Conservation (phyloP, 164 flowering plant genomes). For the Sedum album region DNA sequence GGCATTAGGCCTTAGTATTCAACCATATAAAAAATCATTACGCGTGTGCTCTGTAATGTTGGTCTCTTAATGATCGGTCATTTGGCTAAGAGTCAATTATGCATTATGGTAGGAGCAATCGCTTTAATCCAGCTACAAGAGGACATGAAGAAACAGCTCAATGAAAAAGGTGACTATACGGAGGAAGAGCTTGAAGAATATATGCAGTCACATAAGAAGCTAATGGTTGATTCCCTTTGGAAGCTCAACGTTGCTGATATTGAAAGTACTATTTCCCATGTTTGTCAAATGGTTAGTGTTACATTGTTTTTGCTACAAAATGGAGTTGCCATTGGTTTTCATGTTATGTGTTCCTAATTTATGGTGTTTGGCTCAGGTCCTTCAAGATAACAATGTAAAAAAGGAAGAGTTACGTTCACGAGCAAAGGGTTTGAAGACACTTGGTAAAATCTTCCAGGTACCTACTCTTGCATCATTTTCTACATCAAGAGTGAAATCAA, state of each 20-base stretch:
- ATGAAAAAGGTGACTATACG: constrained; percentile 79
- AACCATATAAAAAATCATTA: not conserved
- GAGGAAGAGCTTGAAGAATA: constrained; percentile 89
- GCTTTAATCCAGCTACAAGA: constrained; percentile 91
- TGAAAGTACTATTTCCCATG: constrained; percentile 91
- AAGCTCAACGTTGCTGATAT: constrained; percentile 97
- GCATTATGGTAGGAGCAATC: constrained; percentile 52
- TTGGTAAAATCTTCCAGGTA: constrained; percentile 95
- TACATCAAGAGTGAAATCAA: not conserved
- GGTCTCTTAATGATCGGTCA: not conserved
- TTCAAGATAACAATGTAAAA: constrained; percentile 69
- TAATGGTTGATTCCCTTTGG: constrained; percentile 95
- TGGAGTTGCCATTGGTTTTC: not conserved
- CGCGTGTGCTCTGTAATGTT: not conserved
- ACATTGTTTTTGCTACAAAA: not conserved
- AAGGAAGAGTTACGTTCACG: constrained; percentile 85
- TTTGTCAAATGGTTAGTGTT: constrained; percentile 75
- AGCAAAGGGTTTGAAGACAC: constrained; percentile 85
- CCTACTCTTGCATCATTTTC: not conserved
- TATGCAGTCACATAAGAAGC: constrained; percentile 72
- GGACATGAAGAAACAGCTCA: constrained; percentile 87
- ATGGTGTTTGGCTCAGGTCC: constrained; percentile 48
- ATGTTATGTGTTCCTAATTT: not conserved
- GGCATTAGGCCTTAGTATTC: not conserved
- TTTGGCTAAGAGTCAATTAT: not conserved